phyloP scores from a whole-genome alignment of 2,329 filamentous ascomycete species.

The Paraphoma chrysanthemicola region DNA sequence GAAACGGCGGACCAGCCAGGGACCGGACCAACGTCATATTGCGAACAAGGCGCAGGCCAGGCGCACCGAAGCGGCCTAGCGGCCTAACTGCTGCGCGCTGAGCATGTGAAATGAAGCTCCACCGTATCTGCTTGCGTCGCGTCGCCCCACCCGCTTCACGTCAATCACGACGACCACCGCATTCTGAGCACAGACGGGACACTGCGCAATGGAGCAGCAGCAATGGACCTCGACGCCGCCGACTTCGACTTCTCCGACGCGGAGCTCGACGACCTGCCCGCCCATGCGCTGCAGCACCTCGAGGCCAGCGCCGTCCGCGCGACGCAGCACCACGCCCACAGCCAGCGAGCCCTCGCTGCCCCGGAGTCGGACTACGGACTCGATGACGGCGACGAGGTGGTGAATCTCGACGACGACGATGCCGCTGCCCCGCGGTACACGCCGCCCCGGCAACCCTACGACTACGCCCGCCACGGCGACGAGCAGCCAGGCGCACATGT shows the following conservation, averaged over 20 bases:
- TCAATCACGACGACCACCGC: neutral
- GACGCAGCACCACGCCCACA: conserved; percentile 32
- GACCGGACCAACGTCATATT: conserved; percentile 19
- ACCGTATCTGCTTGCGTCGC: too few relatives aligned
- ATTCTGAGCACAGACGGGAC: neutral
- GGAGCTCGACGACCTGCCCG: conserved; percentile 54
- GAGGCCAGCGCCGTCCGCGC: conserved; percentile 53
- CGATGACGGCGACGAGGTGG: conserved; percentile 52
- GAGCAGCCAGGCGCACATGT: conserved; percentile 8
- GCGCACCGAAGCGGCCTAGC: conserved; percentile 1
- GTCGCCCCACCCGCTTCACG: conserved; percentile 6
- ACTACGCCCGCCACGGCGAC: conserved; percentile 1
- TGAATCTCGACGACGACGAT: conserved; percentile 52
- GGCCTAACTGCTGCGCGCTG: too few relatives aligned
- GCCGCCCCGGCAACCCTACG: conserved; percentile 3
- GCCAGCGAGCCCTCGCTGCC: neutral
- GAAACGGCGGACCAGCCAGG: conserved; percentile 6
- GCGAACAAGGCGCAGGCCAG: neutral
- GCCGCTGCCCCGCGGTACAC: conserved; percentile 8
- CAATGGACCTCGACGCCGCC: conserved; percentile 49
- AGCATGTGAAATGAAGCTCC: conserved; percentile 18
- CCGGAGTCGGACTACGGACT: conserved; percentile 51
- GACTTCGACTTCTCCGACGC: conserved; percentile 55
- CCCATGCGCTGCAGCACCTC: conserved; percentile 53
- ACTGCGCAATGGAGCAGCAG: conserved; percentile 15